These are phyloP conservation scores for Harringtonia lauricola DNA, from an alignment of 2,329 filamentous ascomycete species.

Conservation along the genomic window DNA sequence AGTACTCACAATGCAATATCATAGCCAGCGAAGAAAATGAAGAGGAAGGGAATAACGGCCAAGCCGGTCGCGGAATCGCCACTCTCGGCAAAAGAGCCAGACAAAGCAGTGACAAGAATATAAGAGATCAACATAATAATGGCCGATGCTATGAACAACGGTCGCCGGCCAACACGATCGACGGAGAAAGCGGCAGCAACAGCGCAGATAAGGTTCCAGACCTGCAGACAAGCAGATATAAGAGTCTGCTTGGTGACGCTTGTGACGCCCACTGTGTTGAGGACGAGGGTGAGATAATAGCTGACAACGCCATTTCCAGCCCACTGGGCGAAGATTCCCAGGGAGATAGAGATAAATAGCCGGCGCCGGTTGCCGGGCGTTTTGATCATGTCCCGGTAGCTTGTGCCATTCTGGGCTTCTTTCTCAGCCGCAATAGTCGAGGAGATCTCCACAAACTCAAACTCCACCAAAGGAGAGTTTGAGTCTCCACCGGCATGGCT, in stretches of 20 bases:
- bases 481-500: constrained; percentile 8
- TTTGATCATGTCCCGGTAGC: constrained; percentile 25
- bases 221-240: constrained; percentile 11
- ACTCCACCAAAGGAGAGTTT: constrained; percentile 36
- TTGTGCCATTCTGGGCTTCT: constrained; percentile 1
- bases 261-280: constrained; percentile 5
- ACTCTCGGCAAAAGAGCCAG: background rate
- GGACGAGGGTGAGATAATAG: constrained; percentile 4
- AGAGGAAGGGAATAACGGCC: background rate
- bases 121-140: constrained; percentile 15
- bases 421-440: constrained; percentile 1
- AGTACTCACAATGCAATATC: background rate
- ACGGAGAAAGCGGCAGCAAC: constrained; percentile 10
- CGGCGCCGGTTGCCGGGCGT: constrained; percentile 6
- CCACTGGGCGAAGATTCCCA: constrained; percentile 5
- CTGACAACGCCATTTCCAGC: constrained; percentile 2
- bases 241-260: background rate
- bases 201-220: constrained; percentile 7
- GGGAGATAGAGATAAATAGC: constrained; percentile 3
- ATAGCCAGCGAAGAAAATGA: background rate
- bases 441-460: constrained; percentile 24
- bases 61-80: background rate
- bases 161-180: constrained; percentile 17
- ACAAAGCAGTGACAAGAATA: background rate
- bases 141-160: constrained; percentile 10